Base-by-base conservation (phyloP, 2,329 filamentous ascomycete species). In the Aureobasidium mangrovei region DNA sequence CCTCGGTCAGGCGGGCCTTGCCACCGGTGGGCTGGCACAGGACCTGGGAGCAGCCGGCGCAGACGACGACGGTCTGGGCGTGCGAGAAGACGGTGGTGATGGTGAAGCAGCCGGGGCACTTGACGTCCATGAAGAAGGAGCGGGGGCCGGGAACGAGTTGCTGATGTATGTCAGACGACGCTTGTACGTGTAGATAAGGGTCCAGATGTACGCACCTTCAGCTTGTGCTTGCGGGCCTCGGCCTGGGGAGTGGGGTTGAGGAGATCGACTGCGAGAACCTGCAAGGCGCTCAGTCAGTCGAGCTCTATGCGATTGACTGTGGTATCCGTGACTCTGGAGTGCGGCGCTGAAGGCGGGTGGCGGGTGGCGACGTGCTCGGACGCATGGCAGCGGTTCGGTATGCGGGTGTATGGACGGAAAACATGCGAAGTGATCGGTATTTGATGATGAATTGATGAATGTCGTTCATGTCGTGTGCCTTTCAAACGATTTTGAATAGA, bases 71-170 rank as follows among this genome's bases (percentile, higher is more conserved):
- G 74, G 93, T 98, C 84, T 98, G 93, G 77, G 93, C 93, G 84
- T 98, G 93, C 63, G 91, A 97, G 88, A 97, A 98, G 78, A 98
- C 93, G 76, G 93, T 98, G 77, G 93, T 98, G 84, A 98, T 98
- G 77, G 91, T 96, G 86, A 97, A 98, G 88, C 93, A 98, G 72
- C 93, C 93, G 75, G 93, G 93, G 88, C 93, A 98, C 87, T 98
- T 98, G 82, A 98, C 93, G 75, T 98, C 93, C 93, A 98, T 98
- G 88, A 98, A 98, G 88, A 97, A 98, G 66, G 91, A 97, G 76
- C 93, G 89, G 70, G 93, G 93, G 65, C 83, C 86, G 70, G 93
- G 93, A 74, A 98, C 93, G 70, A 98, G 88, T 66, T 61, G 64
- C 64, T 67, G 58, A 35, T 27, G 45, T 35, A 42, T 33, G 52